Percentiles rank a stretch among this genome's conserved stretches.
Evolutionary conservation across 352 stramenopile genomes (phyloP).

Genomic region (Elongisporangium prolatum): DNA sequence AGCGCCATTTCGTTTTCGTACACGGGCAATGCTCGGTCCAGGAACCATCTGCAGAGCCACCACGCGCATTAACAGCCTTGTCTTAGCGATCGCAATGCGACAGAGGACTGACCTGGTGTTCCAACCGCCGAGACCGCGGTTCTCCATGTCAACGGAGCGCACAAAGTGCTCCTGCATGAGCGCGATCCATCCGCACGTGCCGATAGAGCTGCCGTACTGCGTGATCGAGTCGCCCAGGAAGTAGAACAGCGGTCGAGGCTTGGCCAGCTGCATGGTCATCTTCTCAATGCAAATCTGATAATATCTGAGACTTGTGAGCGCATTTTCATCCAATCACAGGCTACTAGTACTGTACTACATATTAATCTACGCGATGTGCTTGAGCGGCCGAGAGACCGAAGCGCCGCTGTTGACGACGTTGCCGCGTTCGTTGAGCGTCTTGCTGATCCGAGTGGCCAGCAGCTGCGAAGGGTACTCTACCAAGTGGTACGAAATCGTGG

Average conservation of each 20-base stretch:
- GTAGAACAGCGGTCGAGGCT: constrained; percentile 30
- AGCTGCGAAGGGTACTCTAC: constrained; percentile 42
- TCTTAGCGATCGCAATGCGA: no score
- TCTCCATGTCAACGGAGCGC: constrained; percentile 48
- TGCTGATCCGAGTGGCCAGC: constrained; percentile 23
- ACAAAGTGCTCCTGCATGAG: constrained; percentile 45
- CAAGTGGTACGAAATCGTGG: constrained; percentile 28
- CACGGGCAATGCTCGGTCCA: constrained; percentile 33
- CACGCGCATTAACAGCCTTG: background rate
- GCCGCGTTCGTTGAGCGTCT: constrained; percentile 6
- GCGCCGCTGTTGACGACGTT: no score
- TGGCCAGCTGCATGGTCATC: no score
- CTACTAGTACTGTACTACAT: no score
- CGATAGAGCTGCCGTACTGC: constrained; percentile 30
- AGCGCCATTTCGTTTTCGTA: constrained; percentile 26
- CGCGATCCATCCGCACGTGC: constrained; percentile 34
- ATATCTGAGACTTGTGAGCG: no score
- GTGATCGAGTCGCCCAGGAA: constrained; percentile 71
- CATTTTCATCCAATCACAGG: no score
- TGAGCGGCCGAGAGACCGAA: no score
- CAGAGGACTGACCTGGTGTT: constrained; percentile 26
- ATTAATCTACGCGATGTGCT: no score
- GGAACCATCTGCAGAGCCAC: constrained; percentile 23
- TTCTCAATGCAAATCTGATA: no score
- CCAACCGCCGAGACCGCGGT: constrained; percentile 55